Evolutionary conservation across 2,329 filamentous ascomycete species (phyloP).

Genomic region (Sclerotiophoma versabilis): DNA sequence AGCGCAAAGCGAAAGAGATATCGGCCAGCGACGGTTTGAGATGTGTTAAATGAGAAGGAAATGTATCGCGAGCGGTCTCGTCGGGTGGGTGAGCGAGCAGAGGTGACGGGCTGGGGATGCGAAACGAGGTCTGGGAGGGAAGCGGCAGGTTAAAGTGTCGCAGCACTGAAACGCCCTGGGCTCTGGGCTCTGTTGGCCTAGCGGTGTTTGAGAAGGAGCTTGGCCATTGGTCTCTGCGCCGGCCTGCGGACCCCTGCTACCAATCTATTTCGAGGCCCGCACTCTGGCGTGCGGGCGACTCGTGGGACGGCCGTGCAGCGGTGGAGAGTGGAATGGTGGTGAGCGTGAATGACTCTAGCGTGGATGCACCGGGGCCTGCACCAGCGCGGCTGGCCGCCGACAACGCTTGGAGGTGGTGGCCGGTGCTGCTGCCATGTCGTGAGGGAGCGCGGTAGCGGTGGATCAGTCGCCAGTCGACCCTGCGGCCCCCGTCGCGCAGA

Average conservation of each 20-base stretch:
- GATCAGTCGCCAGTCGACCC: slow-evolving; percentile 11
- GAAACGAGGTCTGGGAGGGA: slow-evolving; percentile 50
- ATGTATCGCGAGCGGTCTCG: slow-evolving; percentile 48
- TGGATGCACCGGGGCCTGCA: neutral
- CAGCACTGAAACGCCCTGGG: slow-evolving; percentile 46
- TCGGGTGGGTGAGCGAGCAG: slow-evolving; percentile 35
- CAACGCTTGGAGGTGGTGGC: neutral
- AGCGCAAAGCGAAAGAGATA: slow-evolving; percentile 48
- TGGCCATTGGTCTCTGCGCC: slow-evolving; percentile 17
- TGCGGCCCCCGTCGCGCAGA: slow-evolving; percentile 6
- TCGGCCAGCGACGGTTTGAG: slow-evolving; percentile 44
- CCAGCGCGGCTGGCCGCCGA: neutral
- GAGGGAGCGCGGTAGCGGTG: slow-evolving; percentile 8
- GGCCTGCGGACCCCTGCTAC: slow-evolving; percentile 18
- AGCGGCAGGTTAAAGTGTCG: slow-evolving; percentile 50
- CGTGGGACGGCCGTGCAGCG: slow-evolving; percentile 25
- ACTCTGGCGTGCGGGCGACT: slow-evolving; percentile 32
- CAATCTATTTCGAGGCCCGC: slow-evolving; percentile 23
- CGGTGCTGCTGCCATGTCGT: slow-evolving; percentile 9
- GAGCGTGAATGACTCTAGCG: slow-evolving; percentile 12
- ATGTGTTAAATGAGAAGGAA: slow-evolving; percentile 48
- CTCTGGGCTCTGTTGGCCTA: slow-evolving; percentile 38
- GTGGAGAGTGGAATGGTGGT: slow-evolving; percentile 3
- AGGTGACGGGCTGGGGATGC: slow-evolving; percentile 40
- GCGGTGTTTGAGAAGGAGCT: slow-evolving; percentile 42